Evolutionary conservation across 148 eudicot species (phyloP).

Genomic region (Rhododendron mucronatum): DNA sequence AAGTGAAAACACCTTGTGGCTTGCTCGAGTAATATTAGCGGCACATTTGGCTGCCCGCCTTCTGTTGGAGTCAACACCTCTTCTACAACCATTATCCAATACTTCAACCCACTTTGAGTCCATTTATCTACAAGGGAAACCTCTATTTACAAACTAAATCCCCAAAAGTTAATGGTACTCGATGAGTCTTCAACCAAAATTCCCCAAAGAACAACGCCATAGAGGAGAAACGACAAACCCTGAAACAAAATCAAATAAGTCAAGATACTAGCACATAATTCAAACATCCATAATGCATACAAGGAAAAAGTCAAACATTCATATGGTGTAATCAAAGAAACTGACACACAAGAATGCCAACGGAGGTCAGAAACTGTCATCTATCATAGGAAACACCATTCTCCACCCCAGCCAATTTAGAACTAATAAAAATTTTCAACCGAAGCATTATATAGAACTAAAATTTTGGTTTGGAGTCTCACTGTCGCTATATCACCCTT

Average conservation of each 20-base stretch:
- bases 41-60: slow-evolving; percentile 16
- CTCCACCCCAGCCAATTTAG: background rate
- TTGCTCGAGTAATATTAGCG: slow-evolving; percentile 17
- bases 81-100: slow-evolving; percentile 18
- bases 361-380: background rate
- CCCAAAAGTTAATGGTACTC: slow-evolving; percentile 7
- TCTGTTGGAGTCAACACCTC: slow-evolving; percentile 11
- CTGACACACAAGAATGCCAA: background rate
- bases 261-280: background rate
- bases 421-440: background rate
- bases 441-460: background rate
- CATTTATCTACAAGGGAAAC: slow-evolving; percentile 27
- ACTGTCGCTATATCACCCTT: background rate
- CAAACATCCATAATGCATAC: background rate
- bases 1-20: slow-evolving; percentile 19
- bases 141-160: slow-evolving; percentile 22
- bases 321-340: background rate
- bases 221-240: slow-evolving; percentile 20
- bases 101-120: slow-evolving; percentile 29
- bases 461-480: background rate
- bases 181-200: slow-evolving; percentile 17
- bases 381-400: slow-evolving; percentile 1
- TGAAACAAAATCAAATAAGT: slow-evolving; percentile 14
- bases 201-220: slow-evolving; percentile 8
- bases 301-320: background rate